Evolutionary conservation across 2,329 filamentous ascomycete species (phyloP).

Genomic region (Cercospora zeina): DNA sequence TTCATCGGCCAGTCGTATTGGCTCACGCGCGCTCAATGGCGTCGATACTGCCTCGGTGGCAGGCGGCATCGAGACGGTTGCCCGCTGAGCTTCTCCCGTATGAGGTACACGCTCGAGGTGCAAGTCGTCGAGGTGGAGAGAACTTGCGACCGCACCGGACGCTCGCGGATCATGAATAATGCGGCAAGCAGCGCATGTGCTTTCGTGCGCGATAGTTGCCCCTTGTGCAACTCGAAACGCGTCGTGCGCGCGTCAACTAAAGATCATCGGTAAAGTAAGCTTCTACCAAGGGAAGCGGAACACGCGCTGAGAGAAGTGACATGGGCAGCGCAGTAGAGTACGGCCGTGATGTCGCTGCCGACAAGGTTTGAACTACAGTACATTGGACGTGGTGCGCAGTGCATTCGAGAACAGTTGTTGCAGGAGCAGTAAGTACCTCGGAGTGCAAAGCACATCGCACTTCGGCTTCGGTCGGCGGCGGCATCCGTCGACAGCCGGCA

Average conservation of each 20-base stretch:
- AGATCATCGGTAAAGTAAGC: not conserved
- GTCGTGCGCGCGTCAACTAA: not conserved
- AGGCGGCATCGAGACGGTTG: conserved; percentile 8
- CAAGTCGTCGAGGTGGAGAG: not conserved
- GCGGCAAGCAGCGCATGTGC: not conserved
- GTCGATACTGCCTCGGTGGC: conserved; percentile 2
- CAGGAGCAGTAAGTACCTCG: no score
- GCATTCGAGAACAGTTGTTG: not conserved
- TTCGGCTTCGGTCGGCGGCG: not conserved
- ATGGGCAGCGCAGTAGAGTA: no score
- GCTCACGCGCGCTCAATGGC: not conserved
- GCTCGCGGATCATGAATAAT: not conserved
- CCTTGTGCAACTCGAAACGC: not conserved
- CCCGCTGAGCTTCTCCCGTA: not conserved
- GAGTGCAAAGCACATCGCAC: not conserved
- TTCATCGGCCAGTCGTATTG: conserved; percentile 19
- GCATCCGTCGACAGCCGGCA: conserved; percentile 5
- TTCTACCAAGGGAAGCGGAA: not conserved
- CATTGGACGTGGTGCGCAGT: not conserved
- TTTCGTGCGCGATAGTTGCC: not conserved
- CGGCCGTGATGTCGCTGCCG: not conserved
- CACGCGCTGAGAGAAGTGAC: not conserved
- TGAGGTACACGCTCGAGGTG: not conserved
- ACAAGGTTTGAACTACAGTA: not conserved
- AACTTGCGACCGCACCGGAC: not conserved